Evolutionary conservation across 2,329 filamentous ascomycete species (phyloP).

Genomic region (Purpureocillium lavendulum): DNA sequence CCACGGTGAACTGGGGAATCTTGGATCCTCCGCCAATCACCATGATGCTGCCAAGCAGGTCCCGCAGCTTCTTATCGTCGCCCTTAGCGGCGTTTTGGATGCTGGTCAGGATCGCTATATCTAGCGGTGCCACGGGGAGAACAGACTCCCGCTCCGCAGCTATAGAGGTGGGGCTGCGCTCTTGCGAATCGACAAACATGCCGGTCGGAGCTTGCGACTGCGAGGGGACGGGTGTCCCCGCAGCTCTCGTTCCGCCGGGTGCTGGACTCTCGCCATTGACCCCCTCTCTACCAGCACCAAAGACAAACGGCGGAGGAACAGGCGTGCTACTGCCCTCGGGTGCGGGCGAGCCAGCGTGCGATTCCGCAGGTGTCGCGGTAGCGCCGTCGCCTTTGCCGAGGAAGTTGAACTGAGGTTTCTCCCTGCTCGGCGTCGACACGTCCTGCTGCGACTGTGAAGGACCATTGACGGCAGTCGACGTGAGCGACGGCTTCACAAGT

Average conservation of each 20-base stretch:
- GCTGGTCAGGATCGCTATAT: constrained; percentile 81
- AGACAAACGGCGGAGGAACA: constrained; percentile 45
- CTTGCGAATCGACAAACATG: constrained; percentile 40
- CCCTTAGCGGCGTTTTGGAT: constrained; percentile 80
- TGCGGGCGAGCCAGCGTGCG: constrained; percentile 77
- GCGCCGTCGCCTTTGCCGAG: constrained; percentile 59
- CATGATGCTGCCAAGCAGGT: constrained; percentile 86
- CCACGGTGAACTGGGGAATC: constrained; percentile 69
- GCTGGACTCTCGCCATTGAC: constrained; percentile 43
- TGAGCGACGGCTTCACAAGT: constrained; percentile 51
- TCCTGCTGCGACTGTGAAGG: constrained; percentile 33
- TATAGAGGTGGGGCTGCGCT: constrained; percentile 43
- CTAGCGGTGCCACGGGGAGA: constrained; percentile 74
- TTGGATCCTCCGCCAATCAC: constrained; percentile 80
- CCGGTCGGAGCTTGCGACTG: constrained; percentile 30
- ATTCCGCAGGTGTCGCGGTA: constrained; percentile 74
- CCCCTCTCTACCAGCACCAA: constrained; percentile 37
- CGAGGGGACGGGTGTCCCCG: constrained; percentile 32
- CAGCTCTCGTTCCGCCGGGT: constrained; percentile 42
- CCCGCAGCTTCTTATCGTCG: constrained; percentile 87
- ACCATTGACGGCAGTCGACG: constrained; percentile 31
- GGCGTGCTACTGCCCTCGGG: constrained; percentile 71
- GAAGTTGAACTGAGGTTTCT: constrained; percentile 60
- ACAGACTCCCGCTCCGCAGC: constrained; percentile 70
- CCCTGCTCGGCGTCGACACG: constrained; percentile 52